Evolutionary conservation across 257 asterid genomes (phyloP).

Genomic region (Prunella vulgaris): DNA sequence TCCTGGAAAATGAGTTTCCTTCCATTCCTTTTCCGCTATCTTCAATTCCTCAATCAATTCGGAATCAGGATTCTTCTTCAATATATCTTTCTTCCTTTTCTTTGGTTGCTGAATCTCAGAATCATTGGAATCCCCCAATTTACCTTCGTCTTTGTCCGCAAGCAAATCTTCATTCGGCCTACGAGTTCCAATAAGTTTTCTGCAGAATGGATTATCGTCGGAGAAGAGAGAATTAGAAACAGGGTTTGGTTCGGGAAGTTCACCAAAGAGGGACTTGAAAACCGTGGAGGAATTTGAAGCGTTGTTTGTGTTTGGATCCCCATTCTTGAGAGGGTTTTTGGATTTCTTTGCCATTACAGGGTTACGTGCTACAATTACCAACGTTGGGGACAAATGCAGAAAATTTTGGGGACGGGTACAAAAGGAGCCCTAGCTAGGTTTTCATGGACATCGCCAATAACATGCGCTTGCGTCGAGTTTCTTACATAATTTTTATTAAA

Average conservation of each 20-base stretch:
- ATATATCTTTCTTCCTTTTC: constrained; percentile 38
- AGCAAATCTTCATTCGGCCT: constrained; percentile 11
- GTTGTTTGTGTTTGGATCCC: constrained; percentile 21
- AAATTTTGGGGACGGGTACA: too few relatives aligned
- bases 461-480: too few relatives aligned
- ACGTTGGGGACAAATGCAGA: too few relatives aligned
- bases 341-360: constrained; percentile 51
- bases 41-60: constrained; percentile 29
- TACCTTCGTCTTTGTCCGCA: constrained; percentile 25
- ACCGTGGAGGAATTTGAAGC: constrained; percentile 36
- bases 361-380: background rate
- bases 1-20: background rate
- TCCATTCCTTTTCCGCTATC: constrained; percentile 23
- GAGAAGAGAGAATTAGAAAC: constrained; percentile 54
- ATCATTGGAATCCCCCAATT: constrained; percentile 20
- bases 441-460: too few relatives aligned
- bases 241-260: constrained; percentile 28
- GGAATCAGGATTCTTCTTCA: constrained; percentile 19
- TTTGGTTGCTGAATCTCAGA: constrained; percentile 31
- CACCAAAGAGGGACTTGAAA: constrained; percentile 62
- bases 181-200: constrained; percentile 39
- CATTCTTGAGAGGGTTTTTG: constrained; percentile 28
- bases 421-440: too few relatives aligned
- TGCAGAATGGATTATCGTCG: constrained; percentile 63
- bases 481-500: too few relatives aligned